phyloP scores from a whole-genome alignment of 2,329 filamentous ascomycete genomes.

The Biscogniauxia marginata region DNA sequence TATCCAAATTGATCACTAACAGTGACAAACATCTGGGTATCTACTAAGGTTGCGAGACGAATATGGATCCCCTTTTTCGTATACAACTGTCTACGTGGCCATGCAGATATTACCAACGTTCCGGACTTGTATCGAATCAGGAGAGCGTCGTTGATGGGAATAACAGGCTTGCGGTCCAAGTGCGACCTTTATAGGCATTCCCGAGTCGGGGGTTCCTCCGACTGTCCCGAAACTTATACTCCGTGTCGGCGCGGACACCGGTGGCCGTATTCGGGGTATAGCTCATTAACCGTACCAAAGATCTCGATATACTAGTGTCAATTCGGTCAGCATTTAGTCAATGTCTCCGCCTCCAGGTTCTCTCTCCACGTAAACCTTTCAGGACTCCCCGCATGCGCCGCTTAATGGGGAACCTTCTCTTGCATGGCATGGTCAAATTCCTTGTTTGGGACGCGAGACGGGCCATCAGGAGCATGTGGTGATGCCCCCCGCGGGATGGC shows the following conservation, averaged over 20 bases:
- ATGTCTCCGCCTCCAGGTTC: not conserved
- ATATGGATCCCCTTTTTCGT: no score
- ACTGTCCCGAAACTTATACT: not conserved
- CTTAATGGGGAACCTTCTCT: not conserved
- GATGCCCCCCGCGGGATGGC: not conserved
- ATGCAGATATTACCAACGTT: no score
- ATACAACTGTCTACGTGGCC: no score
- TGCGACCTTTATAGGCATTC: no score
- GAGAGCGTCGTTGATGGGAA: not conserved
- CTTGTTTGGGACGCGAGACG: not conserved
- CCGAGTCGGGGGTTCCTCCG: not conserved
- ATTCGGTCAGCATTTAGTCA: not conserved
- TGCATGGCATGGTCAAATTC: not conserved
- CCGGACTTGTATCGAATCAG: no score
- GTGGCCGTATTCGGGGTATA: not conserved
- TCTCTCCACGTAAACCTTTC: not conserved
- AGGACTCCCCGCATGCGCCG: not conserved
- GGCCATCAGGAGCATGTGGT: not conserved
- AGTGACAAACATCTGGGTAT: no score
- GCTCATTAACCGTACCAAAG: not conserved
- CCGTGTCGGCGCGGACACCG: no score
- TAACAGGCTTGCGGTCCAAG: not conserved
- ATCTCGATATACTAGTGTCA: not conserved
- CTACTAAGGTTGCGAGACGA: no score
- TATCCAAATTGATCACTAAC: no score